A percentile compares a stretch with the other conserved stretches of the same genome.
Conservation (phyloP, 441 rosid species). For the Dalechampia spathulata region DNA sequence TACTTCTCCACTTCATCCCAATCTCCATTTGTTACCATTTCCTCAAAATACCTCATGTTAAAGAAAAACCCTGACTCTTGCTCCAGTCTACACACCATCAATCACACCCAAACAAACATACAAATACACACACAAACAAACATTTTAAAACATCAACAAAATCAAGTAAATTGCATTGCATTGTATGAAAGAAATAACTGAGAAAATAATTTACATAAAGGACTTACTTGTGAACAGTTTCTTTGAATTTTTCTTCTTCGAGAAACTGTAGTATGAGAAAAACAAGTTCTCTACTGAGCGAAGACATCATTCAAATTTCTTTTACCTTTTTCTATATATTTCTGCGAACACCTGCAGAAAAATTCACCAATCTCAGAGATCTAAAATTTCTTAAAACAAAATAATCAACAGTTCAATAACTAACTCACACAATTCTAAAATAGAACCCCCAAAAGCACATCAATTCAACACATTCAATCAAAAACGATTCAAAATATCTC, state of each 20-base stretch:
- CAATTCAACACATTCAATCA: background rate
- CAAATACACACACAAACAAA: background rate
- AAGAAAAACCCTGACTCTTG: conserved; percentile 79
- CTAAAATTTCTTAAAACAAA: conserved; percentile 5
- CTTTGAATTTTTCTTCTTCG: conserved; percentile 76
- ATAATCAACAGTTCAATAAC: too few species aligned
- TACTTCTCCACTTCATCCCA: conserved; percentile 90
- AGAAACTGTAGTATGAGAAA: conserved; percentile 82
- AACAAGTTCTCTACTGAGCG: conserved; percentile 71
- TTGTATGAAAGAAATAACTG: background rate
- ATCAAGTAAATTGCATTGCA: background rate
- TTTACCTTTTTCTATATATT: too few species aligned
- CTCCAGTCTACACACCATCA: conserved; percentile 45
- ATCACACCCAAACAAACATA: conserved; percentile 1
- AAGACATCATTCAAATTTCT: conserved; percentile 35
- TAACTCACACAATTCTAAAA: background rate
- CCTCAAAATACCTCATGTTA: conserved; percentile 73
- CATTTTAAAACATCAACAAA: background rate
- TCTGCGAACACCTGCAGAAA: conserved; percentile 1
- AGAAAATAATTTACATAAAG: background rate
- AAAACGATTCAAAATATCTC: too few species aligned
- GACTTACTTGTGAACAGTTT: conserved; percentile 61
- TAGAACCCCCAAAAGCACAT: background rate
- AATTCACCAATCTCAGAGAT: conserved; percentile 12
- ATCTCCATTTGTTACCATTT: conserved; percentile 76